Base-by-base conservation (phyloP, 106 monocot species). In the Dactylorhiza incarnata region DNA sequence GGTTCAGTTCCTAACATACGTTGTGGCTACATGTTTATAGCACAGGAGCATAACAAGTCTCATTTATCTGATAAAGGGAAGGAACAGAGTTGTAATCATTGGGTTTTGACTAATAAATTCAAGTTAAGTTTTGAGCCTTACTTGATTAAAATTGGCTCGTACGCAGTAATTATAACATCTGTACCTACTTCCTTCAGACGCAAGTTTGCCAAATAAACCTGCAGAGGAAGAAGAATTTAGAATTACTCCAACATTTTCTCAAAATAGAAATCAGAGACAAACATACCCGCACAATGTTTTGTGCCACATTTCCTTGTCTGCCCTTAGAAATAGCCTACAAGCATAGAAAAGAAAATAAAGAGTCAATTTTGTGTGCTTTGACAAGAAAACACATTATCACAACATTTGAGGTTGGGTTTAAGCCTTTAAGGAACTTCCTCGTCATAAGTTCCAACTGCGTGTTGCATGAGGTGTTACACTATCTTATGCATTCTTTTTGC, bases 201-300 rank as follows among this genome's bases (percentile, higher is more conserved):
- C 77, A 93, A 81, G 80, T 93, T 93, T 75, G 90, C 93, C 51
- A 96, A 45, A 80, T 96, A 93, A 48, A 89, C 89, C 90, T 96
- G 75, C 26, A 37, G 9, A 13, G 2, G 0, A 65, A 65, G 24
- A 65, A 25, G 13, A 26, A 11, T 11, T 65, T 65, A 65, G 5
- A 65, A 65, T 7, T 65, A 24, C 65, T 37, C 2, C 8, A 65
- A 2, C 12, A 5, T 29, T 37, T 65, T 65, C 1, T 4, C 65
- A 26, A 65, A 65, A 65, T 37, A 37, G 37, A 29, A 12, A 65
- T 12, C 65, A 29, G 13, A 8, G 29, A 65, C 12, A 65, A 65
- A 82, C 90, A 76, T 79, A 95, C 95, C 74, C 85, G 78, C 25
- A 95, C 80, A 37, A 90, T 47, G 70, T 95, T 92, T 71, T 78